Evolutionary conservation across 164 flowering plant species (phyloP).

Genomic region (Taxillus chinensis): DNA sequence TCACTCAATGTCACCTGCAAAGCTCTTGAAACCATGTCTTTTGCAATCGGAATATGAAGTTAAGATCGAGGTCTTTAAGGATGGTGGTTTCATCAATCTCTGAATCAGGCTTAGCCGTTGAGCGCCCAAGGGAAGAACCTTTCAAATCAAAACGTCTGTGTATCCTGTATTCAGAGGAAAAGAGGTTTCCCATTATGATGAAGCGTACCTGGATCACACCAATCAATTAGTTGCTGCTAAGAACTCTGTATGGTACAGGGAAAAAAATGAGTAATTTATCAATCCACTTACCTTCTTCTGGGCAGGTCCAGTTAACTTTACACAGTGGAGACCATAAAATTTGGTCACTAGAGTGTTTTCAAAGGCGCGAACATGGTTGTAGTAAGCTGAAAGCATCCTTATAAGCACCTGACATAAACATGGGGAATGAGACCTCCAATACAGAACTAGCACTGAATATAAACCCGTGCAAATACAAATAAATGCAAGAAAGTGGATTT

Average conservation of each 20-base stretch:
- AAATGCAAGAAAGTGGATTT: background rate
- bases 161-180: conserved; percentile 53
- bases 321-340: conserved; percentile 59
- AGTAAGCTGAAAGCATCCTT: conserved; percentile 64
- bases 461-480: no score
- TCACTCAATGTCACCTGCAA: conserved; percentile 31
- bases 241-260: background rate
- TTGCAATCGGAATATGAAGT: conserved; percentile 54
- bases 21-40: conserved; percentile 68
- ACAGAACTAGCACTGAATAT: no score
- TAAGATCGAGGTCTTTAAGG: conserved; percentile 77
- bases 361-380: conserved; percentile 51
- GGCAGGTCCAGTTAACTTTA: conserved; percentile 44
- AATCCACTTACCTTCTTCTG: conserved; percentile 48
- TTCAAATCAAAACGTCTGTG: conserved; percentile 72
- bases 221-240: background rate
- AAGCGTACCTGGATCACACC: conserved; percentile 46
- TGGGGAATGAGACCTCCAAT: background rate
- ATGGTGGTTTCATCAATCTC: conserved; percentile 61
- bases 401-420: conserved; percentile 36
- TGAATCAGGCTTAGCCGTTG: conserved; percentile 54
- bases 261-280: background rate
- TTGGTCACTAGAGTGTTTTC: conserved; percentile 58
- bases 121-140: conserved; percentile 77
- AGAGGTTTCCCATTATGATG: conserved; percentile 74